A percentile compares a stretch with the other conserved stretches of the same genome.
Conservation (phyloP, 2,329 filamentous ascomycete genomes). For the Daldinia sp. region DNA sequence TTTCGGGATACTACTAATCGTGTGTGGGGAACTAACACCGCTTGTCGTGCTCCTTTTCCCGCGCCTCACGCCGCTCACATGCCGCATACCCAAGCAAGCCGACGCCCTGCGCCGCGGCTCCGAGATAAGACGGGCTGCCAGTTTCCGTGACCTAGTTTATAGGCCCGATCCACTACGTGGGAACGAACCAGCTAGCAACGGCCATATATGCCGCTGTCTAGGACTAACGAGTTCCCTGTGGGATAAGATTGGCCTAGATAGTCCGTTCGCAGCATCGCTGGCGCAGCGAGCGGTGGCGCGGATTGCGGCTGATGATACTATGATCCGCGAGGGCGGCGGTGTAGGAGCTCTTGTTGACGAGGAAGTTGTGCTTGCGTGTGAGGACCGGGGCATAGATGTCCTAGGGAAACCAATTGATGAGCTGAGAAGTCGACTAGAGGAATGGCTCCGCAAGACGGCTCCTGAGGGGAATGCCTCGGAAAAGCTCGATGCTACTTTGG, state of each 20-base stretch:
- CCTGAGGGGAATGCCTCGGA: constrained; percentile 23
- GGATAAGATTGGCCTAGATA: constrained; percentile 59
- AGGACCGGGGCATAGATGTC: constrained; percentile 71
- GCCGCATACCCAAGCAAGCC: constrained; percentile 81
- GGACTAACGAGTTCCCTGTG: constrained; percentile 56
- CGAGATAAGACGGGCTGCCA: constrained; percentile 60
- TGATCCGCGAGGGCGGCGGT: constrained; percentile 72
- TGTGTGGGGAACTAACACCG: constrained; percentile 89
- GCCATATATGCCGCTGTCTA: constrained; percentile 43
- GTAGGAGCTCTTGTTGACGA: constrained; percentile 63
- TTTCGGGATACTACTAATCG: constrained; percentile 76
- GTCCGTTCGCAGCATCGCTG: constrained; percentile 62
- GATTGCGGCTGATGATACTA: constrained; percentile 73
- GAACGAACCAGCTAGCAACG: constrained; percentile 9
- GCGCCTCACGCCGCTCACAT: constrained; percentile 78
- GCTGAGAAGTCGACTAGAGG: constrained; percentile 56
- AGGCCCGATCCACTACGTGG: constrained; percentile 38
- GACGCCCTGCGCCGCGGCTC: constrained; percentile 61
- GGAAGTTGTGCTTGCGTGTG: constrained; percentile 75
- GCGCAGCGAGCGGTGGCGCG: constrained; percentile 66
- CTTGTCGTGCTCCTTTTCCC: constrained; percentile 77
- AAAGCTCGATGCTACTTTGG: constrained; percentile 39
- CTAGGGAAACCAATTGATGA: constrained; percentile 65
- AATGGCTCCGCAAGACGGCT: constrained; percentile 58
- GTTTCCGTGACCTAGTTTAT: constrained; percentile 55